Percentiles rank a stretch among this genome's conserved stretches.
Conservation (phyloP, 352 stramenopile genomes). For the Pythium biforme region DNA sequence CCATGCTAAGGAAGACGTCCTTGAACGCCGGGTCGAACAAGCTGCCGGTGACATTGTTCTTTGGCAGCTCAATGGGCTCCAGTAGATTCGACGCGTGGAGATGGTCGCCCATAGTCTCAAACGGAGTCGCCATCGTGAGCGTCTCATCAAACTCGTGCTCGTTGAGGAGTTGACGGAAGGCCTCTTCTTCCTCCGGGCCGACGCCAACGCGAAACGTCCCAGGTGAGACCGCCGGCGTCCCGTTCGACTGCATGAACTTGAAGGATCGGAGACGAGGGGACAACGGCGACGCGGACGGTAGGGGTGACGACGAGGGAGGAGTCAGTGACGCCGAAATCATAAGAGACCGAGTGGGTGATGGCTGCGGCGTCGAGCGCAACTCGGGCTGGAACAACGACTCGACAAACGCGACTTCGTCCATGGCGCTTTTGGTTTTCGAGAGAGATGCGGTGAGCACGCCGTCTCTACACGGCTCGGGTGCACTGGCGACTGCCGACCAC, state of each 20-base stretch:
- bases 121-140: constrained; percentile 15
- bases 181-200: constrained; percentile 39
- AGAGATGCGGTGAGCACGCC: background rate
- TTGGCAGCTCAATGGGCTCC: constrained; percentile 21
- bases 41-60: background rate
- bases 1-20: constrained; percentile 31
- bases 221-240: background rate
- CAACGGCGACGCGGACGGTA: constrained; percentile 8
- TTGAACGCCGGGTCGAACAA: constrained; percentile 21
- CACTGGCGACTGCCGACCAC: background rate
- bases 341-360: constrained; percentile 20
- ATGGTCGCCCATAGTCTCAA: constrained; percentile 19
- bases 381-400: constrained; percentile 60
- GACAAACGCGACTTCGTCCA: constrained; percentile 71
- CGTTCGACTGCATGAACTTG: constrained; percentile 4
- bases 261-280: constrained; percentile 15
- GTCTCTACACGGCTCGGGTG: background rate
- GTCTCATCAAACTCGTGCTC: constrained; percentile 44
- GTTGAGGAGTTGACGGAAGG: constrained; percentile 45
- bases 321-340: constrained; percentile 15
- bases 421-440: constrained; percentile 17
- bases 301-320: background rate
- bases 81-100: constrained; percentile 8
- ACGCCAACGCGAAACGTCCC: constrained; percentile 20
- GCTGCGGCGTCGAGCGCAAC: constrained; percentile 36